Evolutionary conservation across 768 basidiomycete genomes (phyloP), one percentile per base, ranked within the genome.

Genomic region (Amanita exitialis): DNA sequence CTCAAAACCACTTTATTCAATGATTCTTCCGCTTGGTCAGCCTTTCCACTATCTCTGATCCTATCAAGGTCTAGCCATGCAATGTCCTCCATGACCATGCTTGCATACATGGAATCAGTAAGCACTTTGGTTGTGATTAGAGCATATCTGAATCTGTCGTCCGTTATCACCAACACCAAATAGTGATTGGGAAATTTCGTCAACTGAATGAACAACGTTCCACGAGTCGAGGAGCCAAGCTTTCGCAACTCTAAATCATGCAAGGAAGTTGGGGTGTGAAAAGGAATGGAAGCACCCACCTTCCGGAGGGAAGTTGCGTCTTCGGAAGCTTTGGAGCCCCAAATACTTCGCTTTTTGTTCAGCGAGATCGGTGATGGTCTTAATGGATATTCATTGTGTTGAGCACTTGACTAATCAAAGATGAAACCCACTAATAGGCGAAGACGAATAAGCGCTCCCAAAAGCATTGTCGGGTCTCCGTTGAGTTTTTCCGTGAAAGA

Each of bases 311-410:
- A 93, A 80, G 57, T 88, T 83, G 32, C 89, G 79, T 21, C 73
- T 65, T 13, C 82, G 78, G 65, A 79, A 86, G 51, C 77, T 80
- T 61, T 82, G 80, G 37, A 92, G 66, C n/a, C 92, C 92, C 8
- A 94, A 77, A 58, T 90, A 85, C 54, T 72, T 78, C n/a, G 85
- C 87, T 60, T 90, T 92, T 63, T 88, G 85, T 62, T 93, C 90
- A 8, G 84, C 78, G 13, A 85, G 74, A 50, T 91, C 88, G 38
- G 78, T 73, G 54, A 93, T 90, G 4, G 90, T 90, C 92, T 94
- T 56, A n/a, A 12, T 10, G 16, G 44, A 21, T n/a, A 53, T 34
- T 50, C 54, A 47, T 35, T 12, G 4, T 10, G 10, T 3, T 16
- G n/a, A 3, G 23, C 16, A 39, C 20, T 50, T 16, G 6, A 18